Evolutionary conservation across 192 early-diverging fungal genomes (phyloP).

Genomic region (Coemansia sp.): DNA sequence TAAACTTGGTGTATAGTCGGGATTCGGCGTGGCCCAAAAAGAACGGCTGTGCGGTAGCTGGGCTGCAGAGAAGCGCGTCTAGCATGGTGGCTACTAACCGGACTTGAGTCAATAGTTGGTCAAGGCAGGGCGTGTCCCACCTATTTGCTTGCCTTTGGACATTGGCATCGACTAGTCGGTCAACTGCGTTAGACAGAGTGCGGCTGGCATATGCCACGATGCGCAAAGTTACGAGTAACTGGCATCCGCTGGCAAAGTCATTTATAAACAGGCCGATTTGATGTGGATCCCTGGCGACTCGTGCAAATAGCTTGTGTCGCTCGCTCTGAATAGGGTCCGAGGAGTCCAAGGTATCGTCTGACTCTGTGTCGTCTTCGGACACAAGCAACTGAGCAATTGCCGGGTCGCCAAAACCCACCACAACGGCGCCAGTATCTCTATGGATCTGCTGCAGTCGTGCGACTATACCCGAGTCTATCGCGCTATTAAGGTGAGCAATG

Average conservation of each 20-base stretch:
- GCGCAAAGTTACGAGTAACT: slow-evolving; percentile 9
- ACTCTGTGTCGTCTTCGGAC: background rate
- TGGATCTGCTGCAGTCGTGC: background rate
- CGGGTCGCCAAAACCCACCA: slow-evolving; percentile 6
- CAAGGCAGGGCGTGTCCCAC: slow-evolving; percentile 28
- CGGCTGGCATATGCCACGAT: slow-evolving; percentile 1
- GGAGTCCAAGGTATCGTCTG: background rate
- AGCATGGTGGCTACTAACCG: slow-evolving; percentile 4
- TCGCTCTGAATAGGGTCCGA: background rate
- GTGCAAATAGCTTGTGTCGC: slow-evolving; percentile 4
- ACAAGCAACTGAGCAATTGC: background rate
- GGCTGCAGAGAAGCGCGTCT: slow-evolving; percentile 14
- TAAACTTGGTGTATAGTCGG: slow-evolving; percentile 17
- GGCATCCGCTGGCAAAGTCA: slow-evolving; percentile 17
- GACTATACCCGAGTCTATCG: background rate
- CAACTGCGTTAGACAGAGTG: slow-evolving; percentile 2
- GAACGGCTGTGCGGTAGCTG: background rate
- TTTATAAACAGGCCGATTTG: slow-evolving; percentile 4
- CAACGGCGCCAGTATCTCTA: background rate
- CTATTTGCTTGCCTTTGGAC: slow-evolving; percentile 13
- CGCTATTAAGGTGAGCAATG: background rate
- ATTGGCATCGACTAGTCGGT: slow-evolving; percentile 4
- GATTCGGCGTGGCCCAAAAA: slow-evolving; percentile 7
- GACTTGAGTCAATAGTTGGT: background rate
- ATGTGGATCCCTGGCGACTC: background rate